Evolutionary conservation across 2,329 filamentous ascomycete species (phyloP).

Genomic region (Oidium heveae): DNA sequence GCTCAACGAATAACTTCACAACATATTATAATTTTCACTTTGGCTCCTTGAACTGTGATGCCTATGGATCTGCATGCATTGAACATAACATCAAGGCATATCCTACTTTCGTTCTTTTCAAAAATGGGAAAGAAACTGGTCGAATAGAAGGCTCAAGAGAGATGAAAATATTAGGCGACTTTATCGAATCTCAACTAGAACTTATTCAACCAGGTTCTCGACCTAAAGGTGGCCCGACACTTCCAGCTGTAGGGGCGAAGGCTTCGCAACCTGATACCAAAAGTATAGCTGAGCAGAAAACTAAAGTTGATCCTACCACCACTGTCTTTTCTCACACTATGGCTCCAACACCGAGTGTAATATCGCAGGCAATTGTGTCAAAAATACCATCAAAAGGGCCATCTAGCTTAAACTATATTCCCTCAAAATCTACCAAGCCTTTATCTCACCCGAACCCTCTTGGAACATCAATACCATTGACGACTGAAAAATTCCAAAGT

Average conservation of each 20-base stretch:
- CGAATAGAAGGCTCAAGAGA: constrained; percentile 39
- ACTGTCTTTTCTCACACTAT: constrained; percentile 5
- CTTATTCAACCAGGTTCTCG: constrained; percentile 58
- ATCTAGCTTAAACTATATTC: constrained; percentile 17
- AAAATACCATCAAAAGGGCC: constrained; percentile 9
- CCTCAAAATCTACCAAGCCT: constrained; percentile 25
- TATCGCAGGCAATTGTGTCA: constrained; percentile 4
- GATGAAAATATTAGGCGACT: constrained; percentile 37
- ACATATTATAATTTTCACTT: constrained; percentile 80
- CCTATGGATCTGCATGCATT: constrained; percentile 53
- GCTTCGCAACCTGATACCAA: constrained; percentile 9
- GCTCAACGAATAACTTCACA: constrained; percentile 34
- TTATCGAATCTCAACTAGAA: constrained; percentile 57
- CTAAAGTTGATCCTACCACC: not conserved
- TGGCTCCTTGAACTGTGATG: constrained; percentile 62
- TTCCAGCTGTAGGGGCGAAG: constrained; percentile 47
- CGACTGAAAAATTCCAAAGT: constrained; percentile 63
- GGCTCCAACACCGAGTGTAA: constrained; percentile 6
- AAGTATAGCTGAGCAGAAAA: constrained; percentile 7
- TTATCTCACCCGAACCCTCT: constrained; percentile 42
- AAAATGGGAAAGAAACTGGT: constrained; percentile 46
- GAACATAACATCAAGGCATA: constrained; percentile 42
- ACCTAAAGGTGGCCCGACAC: constrained; percentile 25
- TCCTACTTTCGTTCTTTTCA: constrained; percentile 57
- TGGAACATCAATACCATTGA: constrained; percentile 51